Evolutionary conservation across 306 rosid species (phyloP).

Genomic region (Prunus mira): DNA sequence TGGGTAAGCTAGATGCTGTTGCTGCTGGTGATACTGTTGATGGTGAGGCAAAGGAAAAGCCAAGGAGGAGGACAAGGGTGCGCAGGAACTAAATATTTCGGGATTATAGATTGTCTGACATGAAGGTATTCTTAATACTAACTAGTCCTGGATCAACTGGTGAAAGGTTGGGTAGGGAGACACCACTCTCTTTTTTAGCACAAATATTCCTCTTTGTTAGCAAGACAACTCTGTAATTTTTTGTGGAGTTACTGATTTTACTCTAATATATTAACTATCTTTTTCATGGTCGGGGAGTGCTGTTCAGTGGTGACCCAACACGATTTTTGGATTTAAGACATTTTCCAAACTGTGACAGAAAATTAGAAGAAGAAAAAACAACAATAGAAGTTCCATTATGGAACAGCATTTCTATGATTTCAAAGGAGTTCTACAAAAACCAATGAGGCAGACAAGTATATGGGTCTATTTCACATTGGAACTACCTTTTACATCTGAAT

Average conservation of each 20-base stretch:
- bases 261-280: too few species aligned
- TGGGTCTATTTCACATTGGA: too few species aligned
- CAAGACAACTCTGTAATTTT: neutral
- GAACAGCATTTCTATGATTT: too few species aligned
- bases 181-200: neutral
- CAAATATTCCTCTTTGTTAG: neutral
- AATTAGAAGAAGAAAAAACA: too few species aligned
- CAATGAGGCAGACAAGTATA: too few species aligned
- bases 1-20: neutral
- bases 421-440: too few species aligned
- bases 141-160: neutral
- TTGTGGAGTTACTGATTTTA: slow-evolving; percentile 6
- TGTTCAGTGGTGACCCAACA: too few species aligned
- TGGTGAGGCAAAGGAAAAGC: slow-evolving; percentile 1
- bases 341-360: too few species aligned
- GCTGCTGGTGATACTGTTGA: neutral
- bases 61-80: slow-evolving; percentile 13
- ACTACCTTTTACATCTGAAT: too few species aligned
- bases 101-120: neutral
- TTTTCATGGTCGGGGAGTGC: too few species aligned
- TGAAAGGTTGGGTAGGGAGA: slow-evolving; percentile 1
- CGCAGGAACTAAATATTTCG: neutral
- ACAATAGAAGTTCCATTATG: too few species aligned
- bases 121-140: neutral
- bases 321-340: too few species aligned